phyloP scores from a whole-genome alignment of 768 basidiomycete species.

The Amanita inopinata region DNA sequence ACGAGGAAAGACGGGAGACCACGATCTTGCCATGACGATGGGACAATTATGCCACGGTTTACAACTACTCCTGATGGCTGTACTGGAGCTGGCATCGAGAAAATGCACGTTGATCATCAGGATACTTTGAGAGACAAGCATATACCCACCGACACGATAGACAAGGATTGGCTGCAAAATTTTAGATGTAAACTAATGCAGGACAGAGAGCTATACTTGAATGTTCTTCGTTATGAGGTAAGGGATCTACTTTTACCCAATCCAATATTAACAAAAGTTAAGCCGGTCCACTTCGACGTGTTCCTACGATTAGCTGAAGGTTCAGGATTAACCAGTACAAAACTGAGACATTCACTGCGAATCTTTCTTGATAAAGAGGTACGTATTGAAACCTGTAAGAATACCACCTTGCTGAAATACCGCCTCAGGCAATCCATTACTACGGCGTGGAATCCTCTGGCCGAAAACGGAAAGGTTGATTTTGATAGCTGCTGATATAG shows the following conservation, averaged over 20 bases:
- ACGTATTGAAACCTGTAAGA: conserved; percentile 10
- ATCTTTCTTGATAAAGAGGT: conserved; percentile 51
- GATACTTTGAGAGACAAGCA: too few species aligned
- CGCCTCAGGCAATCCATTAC: conserved; percentile 43
- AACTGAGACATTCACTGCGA: conserved; percentile 30
- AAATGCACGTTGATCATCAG: too few species aligned
- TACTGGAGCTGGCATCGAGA: too few species aligned
- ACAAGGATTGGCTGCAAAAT: conserved; percentile 31
- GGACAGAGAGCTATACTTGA: conserved; percentile 39
- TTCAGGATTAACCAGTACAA: conserved; percentile 18
- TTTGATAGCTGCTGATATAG: too few species aligned
- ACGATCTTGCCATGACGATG: too few species aligned
- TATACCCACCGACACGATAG: too few species aligned
- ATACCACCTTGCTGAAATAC: neutral
- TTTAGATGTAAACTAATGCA: conserved; percentile 33
- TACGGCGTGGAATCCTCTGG: conserved; percentile 28
- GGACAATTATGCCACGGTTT: too few species aligned
- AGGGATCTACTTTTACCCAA: neutral
- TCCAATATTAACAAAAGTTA: too few species aligned
- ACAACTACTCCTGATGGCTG: too few species aligned
- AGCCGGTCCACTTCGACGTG: conserved; percentile 53
- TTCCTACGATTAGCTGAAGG: conserved; percentile 36
- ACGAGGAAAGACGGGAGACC: too few species aligned
- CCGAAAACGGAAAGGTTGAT: conserved; percentile 14
- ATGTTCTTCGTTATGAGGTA: conserved; percentile 62